These are phyloP conservation scores for Sarocladium kiliense DNA, from an alignment of 2,329 filamentous ascomycete species.

Conservation along the genomic window DNA sequence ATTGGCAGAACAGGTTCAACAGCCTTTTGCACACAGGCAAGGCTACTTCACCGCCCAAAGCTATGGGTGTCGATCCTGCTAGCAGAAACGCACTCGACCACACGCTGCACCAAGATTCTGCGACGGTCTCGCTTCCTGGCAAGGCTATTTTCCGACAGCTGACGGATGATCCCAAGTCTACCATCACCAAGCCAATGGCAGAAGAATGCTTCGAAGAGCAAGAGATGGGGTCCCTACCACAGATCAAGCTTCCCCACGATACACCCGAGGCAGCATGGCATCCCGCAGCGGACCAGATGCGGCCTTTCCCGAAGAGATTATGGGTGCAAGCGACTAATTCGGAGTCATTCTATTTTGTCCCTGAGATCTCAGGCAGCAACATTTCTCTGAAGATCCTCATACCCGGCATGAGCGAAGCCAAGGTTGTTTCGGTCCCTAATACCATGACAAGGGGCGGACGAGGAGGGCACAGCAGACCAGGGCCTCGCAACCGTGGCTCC, in stretches of 20 bases:
- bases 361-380: constrained; percentile 26
- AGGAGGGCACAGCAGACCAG: constrained; percentile 17
- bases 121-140: constrained; percentile 65
- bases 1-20: constrained; percentile 84
- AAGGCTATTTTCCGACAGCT: constrained; percentile 12
- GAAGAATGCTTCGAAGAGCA: constrained; percentile 79
- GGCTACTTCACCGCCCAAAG: constrained; percentile 54
- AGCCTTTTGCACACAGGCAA: constrained; percentile 65
- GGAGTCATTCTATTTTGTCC: constrained; percentile 28
- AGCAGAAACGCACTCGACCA: constrained; percentile 64
- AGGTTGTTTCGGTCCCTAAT: constrained; percentile 32
- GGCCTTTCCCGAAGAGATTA: constrained; percentile 49
- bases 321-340: constrained; percentile 31
- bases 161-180: constrained; percentile 36
- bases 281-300: constrained; percentile 48
- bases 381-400: constrained; percentile 32
- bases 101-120: constrained; percentile 38
- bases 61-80: constrained; percentile 60
- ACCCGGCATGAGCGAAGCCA: constrained; percentile 35
- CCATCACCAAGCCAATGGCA: constrained; percentile 63
- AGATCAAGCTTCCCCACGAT: constrained; percentile 60
- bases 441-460: constrained; percentile 26
- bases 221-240: constrained; percentile 72
- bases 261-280: constrained; percentile 60
- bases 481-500: constrained; percentile 22